phyloP scores from a whole-genome alignment of 2,329 filamentous ascomycete genomes.

The Exophiala xenobiotica region DNA sequence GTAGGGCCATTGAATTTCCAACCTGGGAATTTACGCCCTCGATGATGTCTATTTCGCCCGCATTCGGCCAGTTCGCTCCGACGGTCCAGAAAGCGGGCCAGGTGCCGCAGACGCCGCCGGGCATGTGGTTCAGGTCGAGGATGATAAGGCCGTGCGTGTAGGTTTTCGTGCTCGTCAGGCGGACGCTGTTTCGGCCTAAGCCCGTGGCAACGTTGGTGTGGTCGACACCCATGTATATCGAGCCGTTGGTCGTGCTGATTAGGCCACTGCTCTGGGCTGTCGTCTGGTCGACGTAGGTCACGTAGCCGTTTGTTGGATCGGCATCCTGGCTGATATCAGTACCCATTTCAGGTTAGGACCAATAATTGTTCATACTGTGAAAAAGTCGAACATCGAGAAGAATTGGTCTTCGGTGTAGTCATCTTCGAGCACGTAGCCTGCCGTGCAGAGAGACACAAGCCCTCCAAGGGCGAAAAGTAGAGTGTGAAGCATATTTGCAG shows the following conservation, averaged over 20 bases:
- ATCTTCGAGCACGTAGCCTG: conserved; percentile 46
- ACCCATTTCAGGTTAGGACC: background rate
- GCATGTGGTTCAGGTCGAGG: conserved; percentile 72
- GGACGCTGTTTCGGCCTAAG: conserved; percentile 67
- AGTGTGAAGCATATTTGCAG: conserved; percentile 27
- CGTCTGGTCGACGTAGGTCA: conserved; percentile 63
- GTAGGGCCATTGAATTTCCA: conserved; percentile 64
- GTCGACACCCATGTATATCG: conserved; percentile 70
- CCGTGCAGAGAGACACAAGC: conserved; percentile 32
- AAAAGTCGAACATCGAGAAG: conserved; percentile 55
- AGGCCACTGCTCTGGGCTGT: conserved; percentile 60
- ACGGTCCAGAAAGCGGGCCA: conserved; percentile 69
- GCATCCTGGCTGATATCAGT: conserved; percentile 32
- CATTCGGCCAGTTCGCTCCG: conserved; percentile 66
- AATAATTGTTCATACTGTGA: conserved; percentile 39
- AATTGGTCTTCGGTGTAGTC: conserved; percentile 50
- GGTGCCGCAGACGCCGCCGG: conserved; percentile 65
- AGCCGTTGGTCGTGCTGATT: conserved; percentile 55
- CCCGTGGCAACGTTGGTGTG: conserved; percentile 54
- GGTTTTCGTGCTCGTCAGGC: conserved; percentile 64
- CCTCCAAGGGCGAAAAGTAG: conserved; percentile 25
- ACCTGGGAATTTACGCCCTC: conserved; percentile 69
- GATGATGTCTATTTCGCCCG: conserved; percentile 77
- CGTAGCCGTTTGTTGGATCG: conserved; percentile 75
- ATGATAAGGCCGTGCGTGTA: conserved; percentile 70